Percentiles rank a stretch among this genome's conserved stretches.
phyloP scores from a whole-genome alignment of 805 yeast species.

The Suhomyces kilbournensis region DNA sequence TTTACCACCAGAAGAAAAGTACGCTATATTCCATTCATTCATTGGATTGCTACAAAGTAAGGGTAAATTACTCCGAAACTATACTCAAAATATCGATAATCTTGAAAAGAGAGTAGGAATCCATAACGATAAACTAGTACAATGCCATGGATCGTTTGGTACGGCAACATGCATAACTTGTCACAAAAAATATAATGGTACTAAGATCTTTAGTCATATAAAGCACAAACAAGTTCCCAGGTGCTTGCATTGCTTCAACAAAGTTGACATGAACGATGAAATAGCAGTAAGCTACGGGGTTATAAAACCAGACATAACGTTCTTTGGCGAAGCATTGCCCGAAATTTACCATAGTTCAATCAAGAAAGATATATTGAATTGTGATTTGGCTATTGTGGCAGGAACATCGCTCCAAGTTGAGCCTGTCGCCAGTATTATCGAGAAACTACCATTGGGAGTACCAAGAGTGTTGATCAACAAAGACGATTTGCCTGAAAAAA shows the following conservation, averaged over 20 bases:
- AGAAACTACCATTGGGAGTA: slow-evolving; percentile 27
- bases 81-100: slow-evolving; percentile 46
- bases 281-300: slow-evolving; percentile 36
- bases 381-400: slow-evolving; percentile 76
- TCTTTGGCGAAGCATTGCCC: slow-evolving; percentile 73
- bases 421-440: slow-evolving; percentile 43
- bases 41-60: slow-evolving; percentile 35
- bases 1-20: slow-evolving; percentile 52
- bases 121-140: slow-evolving; percentile 58
- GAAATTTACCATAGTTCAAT: slow-evolving; percentile 30
- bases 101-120: slow-evolving; percentile 48
- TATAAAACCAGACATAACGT: slow-evolving; percentile 89
- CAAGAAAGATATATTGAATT: slow-evolving; percentile 54
- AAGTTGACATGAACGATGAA: slow-evolving; percentile 22
- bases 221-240: slow-evolving; percentile 50
- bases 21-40: slow-evolving; percentile 38
- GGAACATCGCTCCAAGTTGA: slow-evolving; percentile 81
- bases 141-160: slow-evolving; percentile 80
- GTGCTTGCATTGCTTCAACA: slow-evolving; percentile 45
- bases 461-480: slow-evolving; percentile 41
- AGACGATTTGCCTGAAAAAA: slow-evolving; percentile 34
- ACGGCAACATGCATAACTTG: slow-evolving; percentile 78
- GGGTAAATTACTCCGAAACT: slow-evolving; percentile 38
- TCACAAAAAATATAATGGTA: slow-evolving; percentile 51
- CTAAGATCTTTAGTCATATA: slow-evolving; percentile 42